A percentile compares a stretch with the other conserved stretches of the same genome.
Evolutionary conservation across 176 grass and related monocot genomes (phyloP).

Genomic region (Aechmea fasciata): DNA sequence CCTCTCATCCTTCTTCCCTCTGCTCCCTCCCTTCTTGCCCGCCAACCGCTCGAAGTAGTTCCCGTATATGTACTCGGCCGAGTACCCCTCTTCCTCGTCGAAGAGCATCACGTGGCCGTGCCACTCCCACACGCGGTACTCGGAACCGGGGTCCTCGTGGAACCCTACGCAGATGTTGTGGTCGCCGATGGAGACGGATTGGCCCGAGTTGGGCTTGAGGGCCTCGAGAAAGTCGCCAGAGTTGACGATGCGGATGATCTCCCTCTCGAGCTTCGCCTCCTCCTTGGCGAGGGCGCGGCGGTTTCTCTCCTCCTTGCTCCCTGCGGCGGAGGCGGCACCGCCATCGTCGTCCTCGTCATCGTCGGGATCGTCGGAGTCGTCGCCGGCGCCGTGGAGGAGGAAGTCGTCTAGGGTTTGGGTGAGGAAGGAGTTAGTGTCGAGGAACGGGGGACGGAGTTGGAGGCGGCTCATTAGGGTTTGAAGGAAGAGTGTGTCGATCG

Average conservation of each 20-base stretch:
- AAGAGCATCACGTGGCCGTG: slow-evolving; percentile 96
- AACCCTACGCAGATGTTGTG: slow-evolving; percentile 73
- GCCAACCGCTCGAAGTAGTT: slow-evolving; percentile 78
- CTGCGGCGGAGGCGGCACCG: background rate
- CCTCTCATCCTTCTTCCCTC: slow-evolving; percentile 46
- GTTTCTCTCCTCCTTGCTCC: slow-evolving; percentile 31
- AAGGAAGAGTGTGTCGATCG: slow-evolving; percentile 69
- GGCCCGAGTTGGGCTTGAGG: slow-evolving; percentile 82
- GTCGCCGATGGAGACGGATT: slow-evolving; percentile 78
- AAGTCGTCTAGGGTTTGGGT: slow-evolving; percentile 72
- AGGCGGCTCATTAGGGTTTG: slow-evolving; percentile 80
- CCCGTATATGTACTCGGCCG: slow-evolving; percentile 84
- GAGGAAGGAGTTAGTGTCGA: slow-evolving; percentile 95
- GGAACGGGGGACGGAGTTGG: slow-evolving; percentile 88
- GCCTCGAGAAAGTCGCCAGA: slow-evolving; percentile 50
- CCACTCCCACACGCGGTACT: slow-evolving; percentile 98
- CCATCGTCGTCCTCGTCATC: slow-evolving; percentile 24
- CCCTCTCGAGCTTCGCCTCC: slow-evolving; percentile 80
- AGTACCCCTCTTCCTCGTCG: slow-evolving; percentile 86
- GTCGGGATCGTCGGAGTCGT: slow-evolving; percentile 16
- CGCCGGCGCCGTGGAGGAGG: slow-evolving; percentile 58
- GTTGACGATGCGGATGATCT: slow-evolving; percentile 55
- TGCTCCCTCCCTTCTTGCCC: slow-evolving; percentile 35
- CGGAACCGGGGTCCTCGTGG: slow-evolving; percentile 65
- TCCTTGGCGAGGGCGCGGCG: slow-evolving; percentile 51